These are phyloP conservation scores for Amaranthus hypochondriacus DNA, from an alignment of 148 eudicot genomes.

Conservation along the genomic window DNA sequence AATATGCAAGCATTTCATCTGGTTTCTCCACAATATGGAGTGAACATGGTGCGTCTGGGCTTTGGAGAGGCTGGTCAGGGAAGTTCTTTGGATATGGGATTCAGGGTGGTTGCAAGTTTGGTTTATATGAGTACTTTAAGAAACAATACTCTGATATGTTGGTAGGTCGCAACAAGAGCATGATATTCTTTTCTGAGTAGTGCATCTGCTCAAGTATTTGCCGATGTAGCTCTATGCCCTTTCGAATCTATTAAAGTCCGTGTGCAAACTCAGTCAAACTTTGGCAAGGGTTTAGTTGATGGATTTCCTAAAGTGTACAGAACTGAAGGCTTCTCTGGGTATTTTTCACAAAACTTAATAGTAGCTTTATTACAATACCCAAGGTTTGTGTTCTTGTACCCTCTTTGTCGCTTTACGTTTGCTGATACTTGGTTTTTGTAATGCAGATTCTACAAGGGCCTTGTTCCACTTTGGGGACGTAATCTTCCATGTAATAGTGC, in stretches of 20 bases:
- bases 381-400: background rate
- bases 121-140: conserved; percentile 92
- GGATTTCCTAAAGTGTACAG: conserved; percentile 87
- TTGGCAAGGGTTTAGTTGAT: conserved; percentile 81
- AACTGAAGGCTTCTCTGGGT: conserved; percentile 78
- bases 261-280: conserved; percentile 70
- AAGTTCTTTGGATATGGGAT: conserved; percentile 90
- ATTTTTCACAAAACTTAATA: conserved; percentile 10
- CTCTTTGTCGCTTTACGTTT: background rate
- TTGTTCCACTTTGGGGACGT: conserved; percentile 91
- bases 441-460: conserved; percentile 86
- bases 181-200: conserved; percentile 77
- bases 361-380: background rate
- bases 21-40: conserved; percentile 65
- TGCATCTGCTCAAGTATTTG: conserved; percentile 95
- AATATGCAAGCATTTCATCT: conserved; percentile 56
- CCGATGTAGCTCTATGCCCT: conserved; percentile 86
- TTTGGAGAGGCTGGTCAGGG: conserved; percentile 98
- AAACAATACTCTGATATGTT: conserved; percentile 63
- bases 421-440: conserved; percentile 15
- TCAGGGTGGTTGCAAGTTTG: conserved; percentile 89
- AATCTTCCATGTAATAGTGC: conserved; percentile 81
- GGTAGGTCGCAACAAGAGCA: conserved; percentile 60
- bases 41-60: conserved; percentile 74
- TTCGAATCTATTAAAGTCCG: conserved; percentile 93